These are phyloP conservation scores for Porodaedalea pini DNA, from an alignment of 1,284 basidiomycete species.

Conservation along the genomic window DNA sequence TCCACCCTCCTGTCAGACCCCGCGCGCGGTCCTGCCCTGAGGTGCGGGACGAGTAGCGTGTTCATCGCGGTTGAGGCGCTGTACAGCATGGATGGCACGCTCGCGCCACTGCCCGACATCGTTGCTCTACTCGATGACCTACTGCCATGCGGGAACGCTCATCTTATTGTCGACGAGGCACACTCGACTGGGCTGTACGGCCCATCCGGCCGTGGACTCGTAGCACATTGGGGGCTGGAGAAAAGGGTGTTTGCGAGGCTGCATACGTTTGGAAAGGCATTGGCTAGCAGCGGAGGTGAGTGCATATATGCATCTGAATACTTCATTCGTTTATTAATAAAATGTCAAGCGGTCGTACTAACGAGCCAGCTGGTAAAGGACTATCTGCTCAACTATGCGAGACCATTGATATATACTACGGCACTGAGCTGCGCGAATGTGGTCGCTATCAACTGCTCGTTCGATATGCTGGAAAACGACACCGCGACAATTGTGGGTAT, in stretches of 20 bases:
- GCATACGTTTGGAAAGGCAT: conserved; percentile 66
- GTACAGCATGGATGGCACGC: conserved; percentile 95
- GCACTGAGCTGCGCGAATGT: conserved; percentile 74
- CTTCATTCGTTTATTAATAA: conserved; percentile 1
- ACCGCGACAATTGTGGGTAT: conserved; percentile 52
- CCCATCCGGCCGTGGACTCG: conserved; percentile 71
- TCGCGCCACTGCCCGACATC: conserved; percentile 72
- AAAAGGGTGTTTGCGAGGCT: conserved; percentile 42
- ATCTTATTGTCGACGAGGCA: conserved; percentile 85
- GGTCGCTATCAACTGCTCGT: conserved; percentile 70
- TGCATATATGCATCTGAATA: conserved; percentile 17
- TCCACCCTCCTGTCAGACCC: conserved; percentile 34
- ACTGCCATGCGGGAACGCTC: conserved; percentile 59
- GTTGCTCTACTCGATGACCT: conserved; percentile 54
- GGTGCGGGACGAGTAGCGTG: conserved; percentile 36
- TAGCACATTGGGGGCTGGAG: conserved; percentile 61
- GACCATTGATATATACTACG: conserved; percentile 89
- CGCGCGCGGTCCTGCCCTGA: conserved; percentile 32
- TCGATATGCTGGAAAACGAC: conserved; percentile 72
- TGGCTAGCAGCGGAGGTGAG: conserved; percentile 77
- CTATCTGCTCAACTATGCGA: conserved; percentile 91
- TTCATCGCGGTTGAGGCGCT: conserved; percentile 87
- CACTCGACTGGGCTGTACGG: conserved; percentile 85
- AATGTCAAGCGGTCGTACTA: conserved; percentile 68
- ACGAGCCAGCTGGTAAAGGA: conserved; percentile 69